Base-by-base conservation (phyloP, 2,329 filamentous ascomycete species). In the Gaeumannomyces tritici region DNA sequence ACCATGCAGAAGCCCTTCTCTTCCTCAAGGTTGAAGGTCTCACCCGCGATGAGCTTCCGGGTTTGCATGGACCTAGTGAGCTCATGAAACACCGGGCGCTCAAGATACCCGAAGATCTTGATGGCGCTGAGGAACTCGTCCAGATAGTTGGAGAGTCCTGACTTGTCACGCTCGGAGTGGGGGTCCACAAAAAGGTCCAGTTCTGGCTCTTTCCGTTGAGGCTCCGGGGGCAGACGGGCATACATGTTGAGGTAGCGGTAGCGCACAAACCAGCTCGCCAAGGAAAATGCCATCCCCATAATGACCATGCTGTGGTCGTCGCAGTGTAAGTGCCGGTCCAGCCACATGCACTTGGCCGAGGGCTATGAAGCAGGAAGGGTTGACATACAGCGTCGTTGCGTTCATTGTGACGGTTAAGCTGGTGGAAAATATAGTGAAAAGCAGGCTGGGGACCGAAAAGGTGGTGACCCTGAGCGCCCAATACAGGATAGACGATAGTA, bases 191-290 rank as follows among this genome's bases (percentile, higher is more conserved):
- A 98, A 15, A 99, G 81, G 70, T 98, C 96, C 72, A 99, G 85
- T 68, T 96, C 90, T 0, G 95, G 92, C 75, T 98, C 93, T 76
- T 98, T 96, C 67, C 95, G 87, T 73, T 96, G 93, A 2, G 95
- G 93, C 73, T 99, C 93, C 2, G 92, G 92, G 0, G 96, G 93
- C 21, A 99, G 81, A 66, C 93, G 88, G 62, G 93, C 89, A 77
- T 99, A 99, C 88, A 97, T 96, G 74, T 96, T 98, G 72, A 99
- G 82, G 74, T 96, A 96, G 64, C 95, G 89, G 75, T 99, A 99
- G 62, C 96, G 84, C 63, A 99, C 89, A 65, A 98, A 88, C 91
- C 95, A 99, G 73, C 89, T 96, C 66, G 91, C 81, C 2, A 88
- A 91, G n/a, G 91, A 96, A 60, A 91, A 86, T 63, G 96, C 77